Conservation (phyloP, 2,329 filamentous ascomycete genomes). For the Metarhizium robertsii region DNA sequence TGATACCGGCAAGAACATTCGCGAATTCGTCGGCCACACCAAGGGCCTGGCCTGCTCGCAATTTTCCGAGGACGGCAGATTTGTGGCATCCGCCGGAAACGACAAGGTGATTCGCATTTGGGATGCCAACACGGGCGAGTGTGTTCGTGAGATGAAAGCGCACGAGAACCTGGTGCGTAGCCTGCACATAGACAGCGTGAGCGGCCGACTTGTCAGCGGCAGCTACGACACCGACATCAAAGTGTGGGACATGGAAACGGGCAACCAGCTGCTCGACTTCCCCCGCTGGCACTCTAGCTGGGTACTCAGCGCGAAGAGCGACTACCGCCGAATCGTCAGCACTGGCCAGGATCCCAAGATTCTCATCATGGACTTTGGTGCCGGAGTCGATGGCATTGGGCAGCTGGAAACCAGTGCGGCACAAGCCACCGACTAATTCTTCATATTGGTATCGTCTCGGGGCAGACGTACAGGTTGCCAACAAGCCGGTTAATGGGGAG, state of each 20-base stretch:
- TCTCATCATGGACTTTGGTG: constrained; percentile 86
- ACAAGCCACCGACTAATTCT: neutral
- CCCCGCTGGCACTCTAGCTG: constrained; percentile 95
- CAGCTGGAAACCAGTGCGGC: constrained; percentile 38
- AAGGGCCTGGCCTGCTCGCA: constrained; percentile 93
- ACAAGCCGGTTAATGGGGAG: neutral
- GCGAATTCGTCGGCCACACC: constrained; percentile 83
- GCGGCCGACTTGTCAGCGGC: constrained; percentile 78
- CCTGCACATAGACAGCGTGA: constrained; percentile 80
- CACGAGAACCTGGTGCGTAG: constrained; percentile 83
- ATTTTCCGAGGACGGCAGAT: constrained; percentile 90
- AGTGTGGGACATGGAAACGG: constrained; percentile 80
- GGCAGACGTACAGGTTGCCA: neutral
- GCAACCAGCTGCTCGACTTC: constrained; percentile 70
- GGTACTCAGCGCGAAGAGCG: constrained; percentile 92
- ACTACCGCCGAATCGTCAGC: constrained; percentile 89
- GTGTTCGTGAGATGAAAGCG: constrained; percentile 70
- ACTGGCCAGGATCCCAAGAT: constrained; percentile 92
- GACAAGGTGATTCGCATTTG: constrained; percentile 95
- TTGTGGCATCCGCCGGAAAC: constrained; percentile 88
- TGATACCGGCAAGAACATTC: constrained; percentile 76
- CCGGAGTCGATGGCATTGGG: constrained; percentile 47
- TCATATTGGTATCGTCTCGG: neutral
- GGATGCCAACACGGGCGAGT: constrained; percentile 82
- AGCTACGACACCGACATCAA: constrained; percentile 95